Evolutionary conservation across 2,329 filamentous ascomycete genomes (phyloP).

Genomic region (Chalaropsis thielavioides): DNA sequence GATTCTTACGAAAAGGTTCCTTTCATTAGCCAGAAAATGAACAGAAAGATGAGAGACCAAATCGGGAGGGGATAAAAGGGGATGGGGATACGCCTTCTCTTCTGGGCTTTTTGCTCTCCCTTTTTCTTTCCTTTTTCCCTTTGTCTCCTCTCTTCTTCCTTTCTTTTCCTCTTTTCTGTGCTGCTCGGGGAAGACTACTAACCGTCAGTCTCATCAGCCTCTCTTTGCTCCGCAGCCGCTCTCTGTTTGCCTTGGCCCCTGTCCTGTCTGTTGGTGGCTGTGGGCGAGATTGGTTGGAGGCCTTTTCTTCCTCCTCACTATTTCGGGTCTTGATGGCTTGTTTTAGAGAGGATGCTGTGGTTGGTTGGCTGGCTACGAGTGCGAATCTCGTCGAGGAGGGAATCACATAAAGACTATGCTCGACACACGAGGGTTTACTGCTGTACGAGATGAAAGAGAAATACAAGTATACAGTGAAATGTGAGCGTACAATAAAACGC

Average conservation of each 20-base stretch:
- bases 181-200: background rate
- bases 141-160: background rate
- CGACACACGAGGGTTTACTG: too few relatives aligned
- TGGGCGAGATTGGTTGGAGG: background rate
- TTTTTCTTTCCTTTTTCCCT: background rate
- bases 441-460: too few relatives aligned
- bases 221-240: background rate
- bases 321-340: constrained; percentile 17
- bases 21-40: background rate
- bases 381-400: too few relatives aligned
- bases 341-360: constrained; percentile 14
- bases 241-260: background rate
- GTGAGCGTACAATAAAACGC: too few relatives aligned
- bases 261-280: background rate
- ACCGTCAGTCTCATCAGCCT: constrained; percentile 3
- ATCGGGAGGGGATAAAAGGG: background rate
- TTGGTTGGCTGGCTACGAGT: background rate
- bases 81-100: background rate
- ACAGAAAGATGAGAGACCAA: background rate
- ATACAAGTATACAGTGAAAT: too few relatives aligned
- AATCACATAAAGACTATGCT: too few relatives aligned
- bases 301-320: constrained; percentile 18
- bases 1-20: background rate
- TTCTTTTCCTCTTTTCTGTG: background rate
- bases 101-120: background rate